Conservation (phyloP, 2,329 filamentous ascomycete genomes). For the Zasmidium cellare region DNA sequence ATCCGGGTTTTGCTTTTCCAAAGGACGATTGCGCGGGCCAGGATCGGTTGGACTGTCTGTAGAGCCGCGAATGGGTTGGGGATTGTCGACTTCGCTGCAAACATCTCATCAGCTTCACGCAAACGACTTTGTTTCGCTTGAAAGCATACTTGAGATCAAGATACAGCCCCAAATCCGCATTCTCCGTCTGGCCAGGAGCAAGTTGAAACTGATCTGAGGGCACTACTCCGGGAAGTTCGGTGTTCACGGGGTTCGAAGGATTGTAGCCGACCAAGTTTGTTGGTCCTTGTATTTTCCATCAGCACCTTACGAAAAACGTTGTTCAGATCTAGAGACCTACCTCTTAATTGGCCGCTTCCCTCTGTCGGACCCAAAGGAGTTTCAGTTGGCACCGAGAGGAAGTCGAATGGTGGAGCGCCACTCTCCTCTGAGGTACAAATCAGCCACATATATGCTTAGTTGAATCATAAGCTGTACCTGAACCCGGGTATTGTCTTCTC, state of each 20-base stretch:
- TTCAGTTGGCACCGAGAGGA: not conserved
- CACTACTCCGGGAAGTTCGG: not conserved
- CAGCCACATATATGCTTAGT: not conserved
- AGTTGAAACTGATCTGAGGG: slow-evolving; percentile 24
- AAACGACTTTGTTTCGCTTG: not conserved
- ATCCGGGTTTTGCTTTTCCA: slow-evolving; percentile 42
- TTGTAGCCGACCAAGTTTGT: slow-evolving; percentile 3
- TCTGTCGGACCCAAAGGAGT: not conserved
- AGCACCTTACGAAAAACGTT: not conserved
- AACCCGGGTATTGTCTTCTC: not conserved
- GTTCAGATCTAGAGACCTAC: not conserved
- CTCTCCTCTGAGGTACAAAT: not conserved
- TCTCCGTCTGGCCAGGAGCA: slow-evolving; percentile 36
- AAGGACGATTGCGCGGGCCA: slow-evolving; percentile 33
- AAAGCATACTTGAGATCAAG: slow-evolving; percentile 33
- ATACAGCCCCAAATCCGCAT: slow-evolving; percentile 39
- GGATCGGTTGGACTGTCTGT: slow-evolving; percentile 38
- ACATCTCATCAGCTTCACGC: no score
- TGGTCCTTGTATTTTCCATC: not conserved
- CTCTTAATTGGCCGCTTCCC: not conserved
- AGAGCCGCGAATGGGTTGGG: slow-evolving; percentile 39
- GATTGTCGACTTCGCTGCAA: slow-evolving; percentile 36
- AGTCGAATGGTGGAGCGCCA: not conserved
- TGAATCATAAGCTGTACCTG: not conserved
- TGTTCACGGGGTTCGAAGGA: not conserved